Conservation (phyloP, 352 stramenopile genomes). For the Hyaloperonospora arabidopsidis region DNA sequence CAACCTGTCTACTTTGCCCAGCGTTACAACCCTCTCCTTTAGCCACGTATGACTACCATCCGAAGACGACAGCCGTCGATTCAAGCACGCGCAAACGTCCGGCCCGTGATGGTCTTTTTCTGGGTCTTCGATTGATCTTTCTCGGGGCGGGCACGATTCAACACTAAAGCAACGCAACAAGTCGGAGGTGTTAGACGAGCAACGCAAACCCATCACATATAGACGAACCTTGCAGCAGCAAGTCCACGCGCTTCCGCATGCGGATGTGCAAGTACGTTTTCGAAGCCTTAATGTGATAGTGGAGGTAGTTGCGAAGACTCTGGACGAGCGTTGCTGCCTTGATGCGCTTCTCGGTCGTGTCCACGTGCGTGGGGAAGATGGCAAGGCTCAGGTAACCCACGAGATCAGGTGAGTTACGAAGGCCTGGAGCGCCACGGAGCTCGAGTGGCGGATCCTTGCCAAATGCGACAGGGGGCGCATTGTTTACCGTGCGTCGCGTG, state of each 20-base stretch:
- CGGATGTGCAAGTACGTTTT: slow-evolving; percentile 94
- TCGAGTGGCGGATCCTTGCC: slow-evolving; percentile 87
- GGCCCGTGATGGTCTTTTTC: slow-evolving; percentile 90
- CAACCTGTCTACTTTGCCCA: too few species aligned
- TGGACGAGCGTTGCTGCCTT: slow-evolving; percentile 85
- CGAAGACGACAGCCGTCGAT: too few species aligned
- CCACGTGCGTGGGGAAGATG: slow-evolving; percentile 87
- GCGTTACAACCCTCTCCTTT: too few species aligned
- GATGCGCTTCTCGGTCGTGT: slow-evolving; percentile 79
- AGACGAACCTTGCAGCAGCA: slow-evolving; percentile 79
- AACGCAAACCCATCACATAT: background rate
- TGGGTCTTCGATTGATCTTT: slow-evolving; percentile 81
- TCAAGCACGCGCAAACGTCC: slow-evolving; percentile 82
- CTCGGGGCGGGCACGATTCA: slow-evolving; percentile 87
- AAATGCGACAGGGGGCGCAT: slow-evolving; percentile 88
- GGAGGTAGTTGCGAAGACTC: slow-evolving; percentile 89
- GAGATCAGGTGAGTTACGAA: slow-evolving; percentile 56
- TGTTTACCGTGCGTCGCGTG: slow-evolving; percentile 88
- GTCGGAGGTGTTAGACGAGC: slow-evolving; percentile 1
- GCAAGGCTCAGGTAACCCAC: slow-evolving; percentile 86
- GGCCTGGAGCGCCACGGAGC: slow-evolving; percentile 55
- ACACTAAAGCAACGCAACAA: slow-evolving; percentile 37
- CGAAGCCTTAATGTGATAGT: slow-evolving; percentile 95
- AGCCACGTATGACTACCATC: too few species aligned
- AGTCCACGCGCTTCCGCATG: slow-evolving; percentile 90